Base-by-base conservation (phyloP, 2,329 filamentous ascomycete species). In the Botrytis medusae region DNA sequence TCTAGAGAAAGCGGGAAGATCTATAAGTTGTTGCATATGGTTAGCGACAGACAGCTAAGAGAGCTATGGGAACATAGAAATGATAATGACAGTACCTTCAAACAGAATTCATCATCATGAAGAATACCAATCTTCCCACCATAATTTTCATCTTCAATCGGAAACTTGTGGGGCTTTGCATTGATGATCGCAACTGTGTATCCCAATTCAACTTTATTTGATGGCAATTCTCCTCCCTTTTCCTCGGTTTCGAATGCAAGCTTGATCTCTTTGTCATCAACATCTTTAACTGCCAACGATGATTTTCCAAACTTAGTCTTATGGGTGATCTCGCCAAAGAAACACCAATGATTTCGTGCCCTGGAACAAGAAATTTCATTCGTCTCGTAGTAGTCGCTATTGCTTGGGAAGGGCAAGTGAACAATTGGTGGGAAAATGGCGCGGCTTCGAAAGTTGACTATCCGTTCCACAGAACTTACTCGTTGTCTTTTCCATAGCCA, bases 161-260 rank as follows among this genome's bases (percentile, higher is more conserved):
- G 46, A 46, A 77, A 78, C 62, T 34, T 54, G 62, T 72, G 70
- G 48, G 60, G 74, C 25, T 73, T 25, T 72, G 73, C 75, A 37
- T 78, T 76, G n/a, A 78, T 72, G 44, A 78, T 74, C 51, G 74
- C 77, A 57, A 77, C 60, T 5, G 75, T 78, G 51, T 77, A 72
- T 59, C 75, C 74, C 34, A 63, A 74, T 60, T 73, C 64, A 59
- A 78, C 51, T 22, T 69, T n/a, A 40, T 69, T 40, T 72, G 73
- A 75, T 69, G 40, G 67, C 20, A 81, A 68, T 76, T 82, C 80
- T 62, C 72, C 73, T 25, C 79, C 79, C 72, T 75, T 75, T 10
- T 73, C 60, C 74, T 78, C 57, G 14, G 79, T 81, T 73, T 80
- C 68, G 69, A 81, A 82, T 74, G 72, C 72, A 16, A 82, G 73